phyloP scores from a whole-genome alignment of 2,329 filamentous ascomycete genomes.

The Ophiostoma tasmaniense region DNA sequence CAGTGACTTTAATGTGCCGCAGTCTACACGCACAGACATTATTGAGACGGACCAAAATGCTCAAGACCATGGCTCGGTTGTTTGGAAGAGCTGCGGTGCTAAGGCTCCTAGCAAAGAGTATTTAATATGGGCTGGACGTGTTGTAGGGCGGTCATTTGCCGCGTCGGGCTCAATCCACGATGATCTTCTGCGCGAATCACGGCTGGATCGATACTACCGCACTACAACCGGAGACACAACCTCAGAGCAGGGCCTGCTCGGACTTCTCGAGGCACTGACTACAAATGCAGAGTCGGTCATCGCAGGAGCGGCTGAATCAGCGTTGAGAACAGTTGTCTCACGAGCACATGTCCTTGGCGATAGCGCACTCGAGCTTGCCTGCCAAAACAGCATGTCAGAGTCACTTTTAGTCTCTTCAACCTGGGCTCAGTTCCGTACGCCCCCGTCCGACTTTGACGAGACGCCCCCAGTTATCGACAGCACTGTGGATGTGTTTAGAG shows the following conservation, averaged over 20 bases:
- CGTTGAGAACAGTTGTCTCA: conserved; percentile 49
- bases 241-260: conserved; percentile 57
- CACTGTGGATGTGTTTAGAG: conserved; percentile 30
- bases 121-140: conserved; percentile 74
- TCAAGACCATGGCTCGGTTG: conserved; percentile 50
- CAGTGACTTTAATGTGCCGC: conserved; percentile 59
- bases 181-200: conserved; percentile 53
- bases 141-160: conserved; percentile 76
- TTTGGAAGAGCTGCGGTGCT: conserved; percentile 71
- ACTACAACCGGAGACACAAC: conserved; percentile 35
- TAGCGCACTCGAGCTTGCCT: conserved; percentile 41
- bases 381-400: conserved; percentile 43
- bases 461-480: conserved; percentile 6
- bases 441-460: conserved; percentile 42
- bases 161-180: conserved; percentile 60
- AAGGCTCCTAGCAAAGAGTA: conserved; percentile 58
- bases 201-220: conserved; percentile 39
- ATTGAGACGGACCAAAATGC: conserved; percentile 60
- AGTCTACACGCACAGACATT: conserved; percentile 53
- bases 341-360: conserved; percentile 41
- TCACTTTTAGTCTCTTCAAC: conserved; percentile 45
- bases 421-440: conserved; percentile 48
- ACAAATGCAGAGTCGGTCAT: conserved; percentile 47
- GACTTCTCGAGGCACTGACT: conserved; percentile 53
- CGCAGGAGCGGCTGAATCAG: conserved; percentile 53